Conservation (phyloP, 495 filamentous ascomycete genomes). For the Penicillium verhagenii region DNA sequence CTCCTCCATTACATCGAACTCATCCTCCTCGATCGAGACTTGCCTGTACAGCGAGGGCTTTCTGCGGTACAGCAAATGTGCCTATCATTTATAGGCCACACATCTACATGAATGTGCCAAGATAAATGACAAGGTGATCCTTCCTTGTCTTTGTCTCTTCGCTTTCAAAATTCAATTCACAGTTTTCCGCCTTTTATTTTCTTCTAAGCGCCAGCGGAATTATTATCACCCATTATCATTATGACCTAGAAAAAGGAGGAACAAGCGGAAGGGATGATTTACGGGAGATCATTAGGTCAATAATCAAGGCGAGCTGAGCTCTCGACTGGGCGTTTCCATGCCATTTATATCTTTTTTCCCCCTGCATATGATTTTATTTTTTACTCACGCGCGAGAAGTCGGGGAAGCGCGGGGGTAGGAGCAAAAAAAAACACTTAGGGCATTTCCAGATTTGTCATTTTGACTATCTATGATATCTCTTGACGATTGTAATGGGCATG, state of each 20-base stretch:
- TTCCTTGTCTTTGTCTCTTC: neutral
- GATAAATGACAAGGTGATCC: neutral
- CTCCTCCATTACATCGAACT: neutral
- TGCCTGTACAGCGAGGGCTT: neutral
- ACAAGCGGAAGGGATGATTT: slow-evolving; percentile 1
- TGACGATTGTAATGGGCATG: neutral
- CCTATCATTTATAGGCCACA: neutral
- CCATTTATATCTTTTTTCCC: slow-evolving; percentile 1
- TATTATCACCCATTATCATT: slow-evolving; percentile 7
- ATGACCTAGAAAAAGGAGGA: slow-evolving; percentile 21
- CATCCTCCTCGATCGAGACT: neutral
- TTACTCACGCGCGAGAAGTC: neutral
- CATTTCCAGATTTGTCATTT: neutral
- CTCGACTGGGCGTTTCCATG: slow-evolving; percentile 18
- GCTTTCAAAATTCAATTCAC: neutral
- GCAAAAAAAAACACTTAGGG: neutral
- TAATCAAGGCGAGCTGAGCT: slow-evolving; percentile 15
- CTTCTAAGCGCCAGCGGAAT: neutral
- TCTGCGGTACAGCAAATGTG: slow-evolving; percentile 2
- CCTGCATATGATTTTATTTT: slow-evolving; percentile 3
- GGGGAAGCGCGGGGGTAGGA: neutral
- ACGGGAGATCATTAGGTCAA: slow-evolving; percentile 11
- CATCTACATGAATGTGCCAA: neutral
- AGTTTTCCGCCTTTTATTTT: slow-evolving; percentile 1
- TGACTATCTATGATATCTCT: neutral